These are phyloP conservation scores for Musa troglodytarum DNA, from an alignment of 176 grass and related monocot species.

Conservation along the genomic window DNA sequence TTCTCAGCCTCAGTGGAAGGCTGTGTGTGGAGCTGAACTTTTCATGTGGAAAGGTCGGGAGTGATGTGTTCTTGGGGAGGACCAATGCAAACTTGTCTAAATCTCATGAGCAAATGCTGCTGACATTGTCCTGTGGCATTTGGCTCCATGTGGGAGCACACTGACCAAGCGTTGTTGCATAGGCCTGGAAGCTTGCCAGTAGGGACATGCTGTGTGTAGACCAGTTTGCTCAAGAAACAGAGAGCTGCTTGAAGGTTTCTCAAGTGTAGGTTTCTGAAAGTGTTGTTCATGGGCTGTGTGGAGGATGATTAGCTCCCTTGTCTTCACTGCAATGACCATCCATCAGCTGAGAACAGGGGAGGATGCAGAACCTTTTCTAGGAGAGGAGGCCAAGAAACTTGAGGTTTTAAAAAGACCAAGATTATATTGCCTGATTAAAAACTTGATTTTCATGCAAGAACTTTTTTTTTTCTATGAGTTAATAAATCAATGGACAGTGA, in stretches of 20 bases:
- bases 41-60: too few relatives aligned
- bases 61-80: too few relatives aligned
- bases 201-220: background rate
- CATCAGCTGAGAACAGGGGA: background rate
- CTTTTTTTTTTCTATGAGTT: too few relatives aligned
- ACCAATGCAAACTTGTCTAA: background rate
- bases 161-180: background rate
- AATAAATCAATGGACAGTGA: too few relatives aligned
- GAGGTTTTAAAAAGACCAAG: too few relatives aligned
- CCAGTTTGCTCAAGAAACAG: background rate
- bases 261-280: background rate
- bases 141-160: constrained; percentile 3
- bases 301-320: constrained; percentile 10
- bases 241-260: background rate
- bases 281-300: background rate
- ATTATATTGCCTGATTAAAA: too few relatives aligned
- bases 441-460: too few relatives aligned
- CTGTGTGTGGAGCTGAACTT: background rate
- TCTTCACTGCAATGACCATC: background rate
- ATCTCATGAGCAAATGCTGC: background rate
- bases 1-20: too few relatives aligned
- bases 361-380: background rate
- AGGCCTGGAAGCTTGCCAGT: background rate
- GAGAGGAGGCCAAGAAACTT: too few relatives aligned
- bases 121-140: background rate